Percentiles rank a stretch among this genome's conserved stretches.
Evolutionary conservation across 2,329 filamentous ascomycete genomes (phyloP).

Genomic region (Arachnopeziza araneosa): DNA sequence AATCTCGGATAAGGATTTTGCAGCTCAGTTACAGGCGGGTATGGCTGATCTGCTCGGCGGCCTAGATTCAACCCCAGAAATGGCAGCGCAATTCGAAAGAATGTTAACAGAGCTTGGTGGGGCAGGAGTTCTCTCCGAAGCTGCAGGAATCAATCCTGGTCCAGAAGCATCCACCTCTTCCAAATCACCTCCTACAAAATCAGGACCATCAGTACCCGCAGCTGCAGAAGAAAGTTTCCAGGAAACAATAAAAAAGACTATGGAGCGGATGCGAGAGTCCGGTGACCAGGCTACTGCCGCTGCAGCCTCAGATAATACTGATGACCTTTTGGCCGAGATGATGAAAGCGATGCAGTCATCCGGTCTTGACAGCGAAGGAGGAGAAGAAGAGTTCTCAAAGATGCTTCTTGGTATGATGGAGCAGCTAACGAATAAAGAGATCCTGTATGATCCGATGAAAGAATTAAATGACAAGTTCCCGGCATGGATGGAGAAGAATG

Average conservation of each 20-base stretch:
- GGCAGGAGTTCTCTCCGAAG: conserved; percentile 37
- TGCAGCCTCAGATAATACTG: conserved; percentile 59
- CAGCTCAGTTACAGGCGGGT: conserved; percentile 79
- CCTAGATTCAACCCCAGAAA: conserved; percentile 60
- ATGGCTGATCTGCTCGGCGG: conserved; percentile 81
- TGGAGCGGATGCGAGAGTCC: conserved; percentile 92
- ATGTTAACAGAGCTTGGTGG: conserved; percentile 69
- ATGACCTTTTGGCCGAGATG: conserved; percentile 88
- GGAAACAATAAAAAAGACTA: conserved; percentile 86
- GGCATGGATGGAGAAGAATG: conserved; percentile 77
- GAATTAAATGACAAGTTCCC: conserved; percentile 92
- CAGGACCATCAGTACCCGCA: conserved; percentile 6
- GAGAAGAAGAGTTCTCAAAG: conserved; percentile 85
- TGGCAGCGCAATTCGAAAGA: conserved; percentile 72
- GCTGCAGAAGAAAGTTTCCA: conserved; percentile 66
- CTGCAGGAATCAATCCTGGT: conserved; percentile 15
- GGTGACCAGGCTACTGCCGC: conserved; percentile 77
- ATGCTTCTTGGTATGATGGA: conserved; percentile 99
- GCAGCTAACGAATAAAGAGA: conserved; percentile 96
- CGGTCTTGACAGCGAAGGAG: conserved; percentile 48
- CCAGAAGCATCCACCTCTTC: conserved; percentile 4
- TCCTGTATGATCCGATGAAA: conserved; percentile 98
- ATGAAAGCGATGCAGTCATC: conserved; percentile 78
- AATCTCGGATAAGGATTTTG: conserved; percentile 70
- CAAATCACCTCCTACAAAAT: conserved; percentile 8